A percentile compares a stretch with the other conserved stretches of the same genome.
These are phyloP conservation scores for Lachancea dasiensis DNA, from an alignment of 805 yeast species.

Conservation along the genomic window DNA sequence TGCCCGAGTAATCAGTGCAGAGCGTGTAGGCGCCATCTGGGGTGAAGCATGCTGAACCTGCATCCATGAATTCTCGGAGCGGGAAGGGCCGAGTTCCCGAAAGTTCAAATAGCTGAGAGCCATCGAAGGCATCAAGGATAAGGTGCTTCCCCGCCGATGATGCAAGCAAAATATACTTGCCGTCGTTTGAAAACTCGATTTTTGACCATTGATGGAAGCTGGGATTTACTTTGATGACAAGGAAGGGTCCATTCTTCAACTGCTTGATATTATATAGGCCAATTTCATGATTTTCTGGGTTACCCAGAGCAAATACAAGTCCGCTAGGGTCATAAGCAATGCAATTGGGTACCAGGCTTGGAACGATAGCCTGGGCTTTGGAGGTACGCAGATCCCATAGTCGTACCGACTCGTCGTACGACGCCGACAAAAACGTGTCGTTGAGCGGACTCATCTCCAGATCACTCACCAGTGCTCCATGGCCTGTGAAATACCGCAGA, in stretches of 20 bases:
- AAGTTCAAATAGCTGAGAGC: conserved; percentile 43
- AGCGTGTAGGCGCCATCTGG: conserved; percentile 62
- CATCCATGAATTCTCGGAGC: conserved; percentile 39
- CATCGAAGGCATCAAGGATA: conserved; percentile 65
- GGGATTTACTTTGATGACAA: conserved; percentile 37
- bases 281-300: conserved; percentile 38
- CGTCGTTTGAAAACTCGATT: conserved; percentile 75
- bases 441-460: conserved; percentile 68
- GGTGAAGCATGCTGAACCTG: conserved; percentile 53
- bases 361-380: conserved; percentile 56
- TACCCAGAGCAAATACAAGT: conserved; percentile 66
- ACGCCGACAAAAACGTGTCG: conserved; percentile 59
- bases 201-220: conserved; percentile 47
- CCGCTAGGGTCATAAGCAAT: conserved; percentile 84
- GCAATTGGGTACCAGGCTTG: conserved; percentile 47
- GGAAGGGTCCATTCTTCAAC: conserved; percentile 54
- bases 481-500: conserved; percentile 83
- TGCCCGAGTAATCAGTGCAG: conserved; percentile 54
- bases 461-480: conserved; percentile 65
- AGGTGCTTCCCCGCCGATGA: conserved; percentile 53
- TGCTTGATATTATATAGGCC: conserved; percentile 57
- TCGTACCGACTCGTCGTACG: conserved; percentile 74
- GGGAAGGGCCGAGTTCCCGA: conserved; percentile 45
- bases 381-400: conserved; percentile 80
- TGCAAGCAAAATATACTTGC: conserved; percentile 55